Evolutionary conservation across 768 basidiomycete species (phyloP).

Genomic region (Mycena leptocephala): DNA sequence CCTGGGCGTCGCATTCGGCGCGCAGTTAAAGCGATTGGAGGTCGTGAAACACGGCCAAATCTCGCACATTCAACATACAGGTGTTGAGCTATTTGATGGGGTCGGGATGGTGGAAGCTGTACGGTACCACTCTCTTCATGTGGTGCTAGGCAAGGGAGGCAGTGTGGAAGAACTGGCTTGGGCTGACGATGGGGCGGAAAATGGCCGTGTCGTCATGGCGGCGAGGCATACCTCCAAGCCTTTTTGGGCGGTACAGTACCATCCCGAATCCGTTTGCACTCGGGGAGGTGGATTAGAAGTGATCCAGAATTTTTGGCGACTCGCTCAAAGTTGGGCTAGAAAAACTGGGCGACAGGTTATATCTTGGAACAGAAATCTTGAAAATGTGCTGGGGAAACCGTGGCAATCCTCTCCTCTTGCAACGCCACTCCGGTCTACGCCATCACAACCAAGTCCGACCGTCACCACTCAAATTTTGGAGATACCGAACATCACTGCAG

Average conservation of each 20-base stretch:
- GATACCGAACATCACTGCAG: slow-evolving; percentile 58
- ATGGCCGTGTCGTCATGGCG: slow-evolving; percentile 84
- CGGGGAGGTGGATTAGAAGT: slow-evolving; percentile 78
- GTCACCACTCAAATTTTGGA: slow-evolving; percentile 58
- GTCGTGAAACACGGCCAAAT: slow-evolving; percentile 89
- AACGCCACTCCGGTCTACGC: slow-evolving; percentile 43
- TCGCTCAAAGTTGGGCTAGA: slow-evolving; percentile 73
- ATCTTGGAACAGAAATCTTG: slow-evolving; percentile 59
- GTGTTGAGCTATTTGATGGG: slow-evolving; percentile 73
- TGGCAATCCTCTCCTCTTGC: slow-evolving; percentile 70
- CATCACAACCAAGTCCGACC: slow-evolving; percentile 37
- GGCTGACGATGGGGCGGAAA: slow-evolving; percentile 77
- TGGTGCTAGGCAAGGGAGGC: slow-evolving; percentile 61
- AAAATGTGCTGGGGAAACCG: slow-evolving; percentile 60
- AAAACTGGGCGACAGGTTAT: slow-evolving; percentile 52
- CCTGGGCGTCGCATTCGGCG: slow-evolving; percentile 77
- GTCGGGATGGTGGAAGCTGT: slow-evolving; percentile 73
- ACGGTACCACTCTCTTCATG: slow-evolving; percentile 87
- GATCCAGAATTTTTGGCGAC: slow-evolving; percentile 81
- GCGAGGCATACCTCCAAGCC: slow-evolving; percentile 74
- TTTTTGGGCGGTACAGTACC: slow-evolving; percentile 93
- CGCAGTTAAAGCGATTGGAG: slow-evolving; percentile 68
- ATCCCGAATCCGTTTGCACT: slow-evolving; percentile 89
- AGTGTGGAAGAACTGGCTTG: slow-evolving; percentile 81
- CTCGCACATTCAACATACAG: slow-evolving; percentile 73